Evolutionary conservation across 176 grass and related monocot genomes (phyloP), one percentile per base, ranked within the genome.

Genomic region (Oryza meridionalis): DNA sequence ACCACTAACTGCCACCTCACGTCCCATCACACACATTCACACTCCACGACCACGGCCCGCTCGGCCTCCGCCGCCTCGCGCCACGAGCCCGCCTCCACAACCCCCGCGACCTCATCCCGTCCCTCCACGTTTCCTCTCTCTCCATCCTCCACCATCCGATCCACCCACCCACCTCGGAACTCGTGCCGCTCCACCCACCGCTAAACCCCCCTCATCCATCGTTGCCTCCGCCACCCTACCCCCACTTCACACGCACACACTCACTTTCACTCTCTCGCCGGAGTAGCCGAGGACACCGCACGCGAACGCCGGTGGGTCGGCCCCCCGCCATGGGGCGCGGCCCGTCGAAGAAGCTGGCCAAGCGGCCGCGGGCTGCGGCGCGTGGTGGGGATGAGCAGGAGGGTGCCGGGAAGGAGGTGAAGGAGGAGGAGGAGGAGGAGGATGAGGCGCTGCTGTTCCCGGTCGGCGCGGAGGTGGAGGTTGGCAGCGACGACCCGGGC

Each of bases 381-480:
- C 37, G 37, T 7, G 6, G 37, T 7, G 6, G 6, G 6, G 37
- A 38, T 38, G 0, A 43, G 42, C 8, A 43, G 42, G 42, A 43
- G 42, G 42, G 38, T 8, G 42, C 10, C 9, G 50, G 16, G 16
- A 17, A 70, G 35, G 37, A 3, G 47, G 40, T 11, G 3, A n/a
- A 37, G 43, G 21, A 0, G 1, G 27, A 22, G 11, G 21, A 0
- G 1, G 27, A 22, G 11, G 43, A 9, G 26, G 27, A 21, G 17
- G 31, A 14, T 2, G 15, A 29, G 7, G 26, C 19, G 4, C 3
- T 12, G 1, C 16, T 81, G 27, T 27, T 81, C 7, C 38, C 82
- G 0, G 11, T 85, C 17, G 82, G 83, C 77, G 12, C 72, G 7
- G 11, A 13, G 11, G 82, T 89, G 40, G 83, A 89, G 77, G 82